phyloP scores from a whole-genome alignment of 2,329 filamentous ascomycete genomes.

The Ophiostoma tasmaniense region DNA sequence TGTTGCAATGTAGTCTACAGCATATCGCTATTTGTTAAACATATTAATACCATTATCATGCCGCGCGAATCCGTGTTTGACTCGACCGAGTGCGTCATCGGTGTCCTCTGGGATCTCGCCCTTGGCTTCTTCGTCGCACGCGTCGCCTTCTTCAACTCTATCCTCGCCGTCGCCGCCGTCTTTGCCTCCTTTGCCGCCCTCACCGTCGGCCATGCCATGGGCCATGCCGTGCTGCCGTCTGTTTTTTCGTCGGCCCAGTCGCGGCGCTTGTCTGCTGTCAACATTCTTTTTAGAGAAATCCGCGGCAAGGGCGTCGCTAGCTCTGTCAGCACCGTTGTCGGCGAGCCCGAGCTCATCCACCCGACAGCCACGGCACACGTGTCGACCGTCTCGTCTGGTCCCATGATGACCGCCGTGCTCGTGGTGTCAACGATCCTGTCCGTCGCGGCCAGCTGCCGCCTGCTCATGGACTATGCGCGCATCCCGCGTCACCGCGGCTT shows the following conservation, averaged over 20 bases:
- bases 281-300: not conserved
- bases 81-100: slow-evolving; percentile 29
- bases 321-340: not conserved
- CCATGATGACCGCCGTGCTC: not conserved
- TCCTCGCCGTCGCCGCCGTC: slow-evolving; percentile 28
- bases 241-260: not conserved
- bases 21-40: not conserved
- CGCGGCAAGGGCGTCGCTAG: slow-evolving; percentile 2
- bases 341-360: slow-evolving; percentile 2
- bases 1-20: no score
- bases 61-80: slow-evolving; percentile 23
- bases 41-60: not conserved
- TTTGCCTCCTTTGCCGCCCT: slow-evolving; percentile 19
- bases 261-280: not conserved
- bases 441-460: slow-evolving; percentile 22
- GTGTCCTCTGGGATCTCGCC: slow-evolving; percentile 32
- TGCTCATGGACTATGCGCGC: slow-evolving; percentile 24
- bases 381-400: not conserved
- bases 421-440: not conserved
- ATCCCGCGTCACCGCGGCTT: slow-evolving; percentile 26
- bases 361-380: slow-evolving; percentile 3
- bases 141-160: slow-evolving; percentile 17
- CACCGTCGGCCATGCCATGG: slow-evolving; percentile 17
- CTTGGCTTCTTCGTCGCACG: slow-evolving; percentile 27
- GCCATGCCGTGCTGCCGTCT: slow-evolving; percentile 7